A percentile compares a stretch with the other conserved stretches of the same genome.
These are phyloP conservation scores for Basidiobolus meristosporus DNA, from an alignment of 371 early-diverging fungal species.

Conservation along the genomic window DNA sequence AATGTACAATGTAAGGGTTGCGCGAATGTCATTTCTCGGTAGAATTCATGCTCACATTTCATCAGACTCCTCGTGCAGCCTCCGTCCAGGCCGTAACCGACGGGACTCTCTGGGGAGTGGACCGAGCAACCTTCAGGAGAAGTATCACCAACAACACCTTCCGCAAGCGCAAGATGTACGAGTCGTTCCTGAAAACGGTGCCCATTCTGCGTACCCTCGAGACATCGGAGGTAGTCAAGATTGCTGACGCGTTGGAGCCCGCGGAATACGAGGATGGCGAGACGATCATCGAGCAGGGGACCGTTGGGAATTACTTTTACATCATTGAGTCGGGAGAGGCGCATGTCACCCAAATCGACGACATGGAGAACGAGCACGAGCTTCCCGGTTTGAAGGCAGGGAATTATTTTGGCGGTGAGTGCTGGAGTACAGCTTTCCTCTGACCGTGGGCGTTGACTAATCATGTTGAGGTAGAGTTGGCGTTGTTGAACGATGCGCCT, in stretches of 20 bases:
- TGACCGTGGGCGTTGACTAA: no score
- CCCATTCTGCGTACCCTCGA: slow-evolving; percentile 40
- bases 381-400: slow-evolving; percentile 47
- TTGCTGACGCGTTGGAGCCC: slow-evolving; percentile 65
- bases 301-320: slow-evolving; percentile 41
- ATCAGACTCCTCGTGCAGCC: slow-evolving; percentile 56
- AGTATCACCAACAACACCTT: slow-evolving; percentile 58
- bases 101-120: slow-evolving; percentile 61
- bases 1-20: slow-evolving; percentile 68
- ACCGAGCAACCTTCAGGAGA: slow-evolving; percentile 60
- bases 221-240: slow-evolving; percentile 51
- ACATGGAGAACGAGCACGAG: slow-evolving; percentile 48
- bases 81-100: slow-evolving; percentile 48
- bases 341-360: slow-evolving; percentile 47
- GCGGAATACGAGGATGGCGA: slow-evolving; percentile 40
- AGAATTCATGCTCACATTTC: not conserved
- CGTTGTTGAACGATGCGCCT: slow-evolving; percentile 67
- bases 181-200: slow-evolving; percentile 50
- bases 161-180: slow-evolving; percentile 58
- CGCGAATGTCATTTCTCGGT: no score
- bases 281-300: slow-evolving; percentile 48
- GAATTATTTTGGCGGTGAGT: slow-evolving; percentile 75
- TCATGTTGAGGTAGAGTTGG: slow-evolving; percentile 51
- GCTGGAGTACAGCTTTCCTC: no score
- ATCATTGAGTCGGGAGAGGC: slow-evolving; percentile 88